Evolutionary conservation across 2,329 filamentous ascomycete species (phyloP), one percentile per base, ranked within the genome.

Genomic region (Xylaria sp.): DNA sequence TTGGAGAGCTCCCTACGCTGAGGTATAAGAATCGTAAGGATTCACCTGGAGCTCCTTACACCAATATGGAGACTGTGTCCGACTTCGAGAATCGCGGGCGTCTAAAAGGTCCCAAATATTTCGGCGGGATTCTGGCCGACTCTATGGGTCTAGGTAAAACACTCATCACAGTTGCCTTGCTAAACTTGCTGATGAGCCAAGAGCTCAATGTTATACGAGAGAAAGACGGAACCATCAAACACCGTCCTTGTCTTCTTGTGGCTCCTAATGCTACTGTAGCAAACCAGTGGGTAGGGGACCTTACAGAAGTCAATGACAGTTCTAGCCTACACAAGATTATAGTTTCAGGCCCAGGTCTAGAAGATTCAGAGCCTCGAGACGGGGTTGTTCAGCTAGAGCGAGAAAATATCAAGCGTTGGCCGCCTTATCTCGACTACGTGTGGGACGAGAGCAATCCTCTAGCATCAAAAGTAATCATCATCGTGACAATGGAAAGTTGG

Each of bases 121-220:
- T 67, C 18, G 76, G 76, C n/a, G 75, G 72, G 18, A 77, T 78
- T 13, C 66, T 77, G 1, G 76, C 75, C 0, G 76, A 78, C 34
- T 77, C 75, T 0, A 77, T 78, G 76, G 76, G 76, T 5, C 66
- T 78, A 1, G 76, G 76, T 1, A 78, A 78, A 63, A 78, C 76
- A 0, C 58, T 78, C 2, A 71, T 70, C 4, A 73, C 71, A 0
- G 69, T 76, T 50, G 72, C 76, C 13, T 67, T 72, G 10, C 12
- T 77, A 1, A 65, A 73, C 9, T 63, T 78, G 3, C 31, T 78
- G 12, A 68, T 72, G 1, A 65, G 61, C 1, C 74, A 77, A 28
- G 51, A 39, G 6, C 61, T 78, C 0, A 76, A 77, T 28, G 57
- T 66, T 7, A 12, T 44, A 5, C 28, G 8, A 5, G 18, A 5